These are phyloP conservation scores for Parascedosporium putredinis DNA, from an alignment of 2,329 filamentous ascomycete genomes.

Conservation along the genomic window DNA sequence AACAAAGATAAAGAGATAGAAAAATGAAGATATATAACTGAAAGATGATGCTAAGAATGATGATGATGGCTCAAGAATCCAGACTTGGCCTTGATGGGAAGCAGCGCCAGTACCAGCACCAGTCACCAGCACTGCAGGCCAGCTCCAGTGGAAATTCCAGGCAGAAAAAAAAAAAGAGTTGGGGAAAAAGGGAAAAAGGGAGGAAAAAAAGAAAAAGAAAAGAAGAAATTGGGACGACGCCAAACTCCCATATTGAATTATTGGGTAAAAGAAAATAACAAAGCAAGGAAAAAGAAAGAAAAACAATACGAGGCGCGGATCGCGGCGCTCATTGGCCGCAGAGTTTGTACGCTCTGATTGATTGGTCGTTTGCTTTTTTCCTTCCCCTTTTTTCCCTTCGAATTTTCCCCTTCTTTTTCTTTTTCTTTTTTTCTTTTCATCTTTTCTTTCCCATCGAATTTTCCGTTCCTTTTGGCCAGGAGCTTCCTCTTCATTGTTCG, in stretches of 20 bases:
- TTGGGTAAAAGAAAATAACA: neutral
- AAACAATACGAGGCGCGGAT: conserved; percentile 4
- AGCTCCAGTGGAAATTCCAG: neutral
- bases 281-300: neutral
- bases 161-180: neutral
- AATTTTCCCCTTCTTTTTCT: conserved; percentile 8
- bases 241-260: neutral
- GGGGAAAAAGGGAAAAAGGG: conserved; percentile 3
- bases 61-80: too few relatives aligned
- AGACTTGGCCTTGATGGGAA: too few relatives aligned
- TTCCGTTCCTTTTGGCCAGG: conserved; percentile 5
- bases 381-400: conserved; percentile 6
- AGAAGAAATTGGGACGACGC: neutral
- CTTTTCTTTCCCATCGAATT: neutral
- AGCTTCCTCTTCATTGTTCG: conserved; percentile 5
- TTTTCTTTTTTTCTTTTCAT: conserved; percentile 9
- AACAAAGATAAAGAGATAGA: conserved; percentile 1
- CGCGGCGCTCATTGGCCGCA: conserved; percentile 8
- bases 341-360: neutral
- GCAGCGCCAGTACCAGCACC: too few relatives aligned
- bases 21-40: conserved; percentile 3
- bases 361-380: conserved; percentile 7
- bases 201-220: neutral
- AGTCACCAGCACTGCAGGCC: too few relatives aligned
- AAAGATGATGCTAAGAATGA: too few relatives aligned